Conservation (phyloP, 2,329 filamentous ascomycete species). For the Dothidotthia symphoricarpi region DNA sequence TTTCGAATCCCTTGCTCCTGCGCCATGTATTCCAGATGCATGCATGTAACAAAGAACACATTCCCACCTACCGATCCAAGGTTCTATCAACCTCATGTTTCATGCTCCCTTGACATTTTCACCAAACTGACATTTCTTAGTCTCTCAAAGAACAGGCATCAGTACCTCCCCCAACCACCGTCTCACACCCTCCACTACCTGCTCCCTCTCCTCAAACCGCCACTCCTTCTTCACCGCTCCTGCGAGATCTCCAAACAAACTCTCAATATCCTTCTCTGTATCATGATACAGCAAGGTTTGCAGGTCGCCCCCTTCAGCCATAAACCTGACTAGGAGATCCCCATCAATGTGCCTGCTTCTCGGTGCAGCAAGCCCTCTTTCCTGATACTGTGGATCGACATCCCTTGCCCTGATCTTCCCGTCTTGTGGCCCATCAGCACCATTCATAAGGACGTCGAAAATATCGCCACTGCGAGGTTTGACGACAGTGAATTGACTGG, state of each 20-base stretch:
- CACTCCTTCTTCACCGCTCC: slow-evolving; percentile 10
- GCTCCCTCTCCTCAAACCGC: slow-evolving; percentile 16
- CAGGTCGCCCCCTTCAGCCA: slow-evolving; percentile 26
- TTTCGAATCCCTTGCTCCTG: no score
- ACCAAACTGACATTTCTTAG: no score
- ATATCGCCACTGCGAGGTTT: slow-evolving; percentile 19
- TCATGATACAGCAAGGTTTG: slow-evolving; percentile 8
- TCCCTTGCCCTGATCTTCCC: slow-evolving; percentile 18
- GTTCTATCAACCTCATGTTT: no score
- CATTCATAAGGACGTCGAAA: slow-evolving; percentile 24
- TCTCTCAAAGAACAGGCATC: slow-evolving; percentile 23
- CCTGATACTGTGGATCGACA: slow-evolving; percentile 26
- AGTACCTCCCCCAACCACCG: slow-evolving; percentile 25
- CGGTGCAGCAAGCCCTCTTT: slow-evolving; percentile 12
- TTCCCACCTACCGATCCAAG: no score
- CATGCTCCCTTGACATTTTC: no score
- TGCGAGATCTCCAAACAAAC: slow-evolving; percentile 29
- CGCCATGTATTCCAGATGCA: no score
- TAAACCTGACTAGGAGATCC: slow-evolving; percentile 39
- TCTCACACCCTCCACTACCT: slow-evolving; percentile 7
- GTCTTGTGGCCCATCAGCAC: slow-evolving; percentile 20
- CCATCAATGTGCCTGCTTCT: slow-evolving; percentile 45
- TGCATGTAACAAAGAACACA: no score
- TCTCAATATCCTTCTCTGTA: slow-evolving; percentile 20
- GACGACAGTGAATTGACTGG: slow-evolving; percentile 12